Percentiles rank a stretch among this genome's conserved stretches.
phyloP scores from a whole-genome alignment of 257 asterid genomes.

The Capsicum chinense region DNA sequence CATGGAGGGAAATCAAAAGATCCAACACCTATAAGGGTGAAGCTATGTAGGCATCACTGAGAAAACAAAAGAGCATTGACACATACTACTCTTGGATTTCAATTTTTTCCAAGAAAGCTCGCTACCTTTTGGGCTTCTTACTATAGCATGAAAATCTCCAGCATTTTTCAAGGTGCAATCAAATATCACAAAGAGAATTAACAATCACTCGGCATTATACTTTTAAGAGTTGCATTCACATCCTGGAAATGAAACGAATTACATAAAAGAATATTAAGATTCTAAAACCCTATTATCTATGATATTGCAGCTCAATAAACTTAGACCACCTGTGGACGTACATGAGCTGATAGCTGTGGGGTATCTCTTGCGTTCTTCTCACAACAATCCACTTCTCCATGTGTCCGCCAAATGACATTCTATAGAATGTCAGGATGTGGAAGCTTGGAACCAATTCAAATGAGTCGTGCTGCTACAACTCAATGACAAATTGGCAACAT shows the following conservation, averaged over 20 bases:
- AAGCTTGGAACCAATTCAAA: not conserved
- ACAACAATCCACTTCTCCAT: not conserved
- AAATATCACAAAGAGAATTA: not conserved
- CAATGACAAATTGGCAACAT: not conserved
- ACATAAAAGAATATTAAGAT: constrained; percentile 12
- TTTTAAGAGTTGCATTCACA: not conserved
- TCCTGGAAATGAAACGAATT: not conserved
- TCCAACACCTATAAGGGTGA: too few relatives aligned
- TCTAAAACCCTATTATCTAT: not conserved
- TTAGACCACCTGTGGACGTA: too few relatives aligned
- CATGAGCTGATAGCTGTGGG: not conserved
- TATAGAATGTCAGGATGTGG: not conserved
- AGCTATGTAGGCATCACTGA: too few relatives aligned
- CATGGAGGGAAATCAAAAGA: too few relatives aligned
- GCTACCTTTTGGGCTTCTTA: not conserved
- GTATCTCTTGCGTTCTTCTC: constrained; percentile 5
- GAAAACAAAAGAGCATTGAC: too few relatives aligned
- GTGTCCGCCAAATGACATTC: not conserved
- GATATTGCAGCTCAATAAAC: not conserved
- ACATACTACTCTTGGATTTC: not conserved
- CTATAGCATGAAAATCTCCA: not conserved
- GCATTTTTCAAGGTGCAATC: not conserved
- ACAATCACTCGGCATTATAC: not conserved
- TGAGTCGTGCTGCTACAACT: constrained; percentile 14
- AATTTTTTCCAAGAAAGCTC: too few relatives aligned